Evolutionary conservation across 225 moss, liverwort and hornwort species (phyloP).

Genomic region (Pleurozium schreberi): DNA sequence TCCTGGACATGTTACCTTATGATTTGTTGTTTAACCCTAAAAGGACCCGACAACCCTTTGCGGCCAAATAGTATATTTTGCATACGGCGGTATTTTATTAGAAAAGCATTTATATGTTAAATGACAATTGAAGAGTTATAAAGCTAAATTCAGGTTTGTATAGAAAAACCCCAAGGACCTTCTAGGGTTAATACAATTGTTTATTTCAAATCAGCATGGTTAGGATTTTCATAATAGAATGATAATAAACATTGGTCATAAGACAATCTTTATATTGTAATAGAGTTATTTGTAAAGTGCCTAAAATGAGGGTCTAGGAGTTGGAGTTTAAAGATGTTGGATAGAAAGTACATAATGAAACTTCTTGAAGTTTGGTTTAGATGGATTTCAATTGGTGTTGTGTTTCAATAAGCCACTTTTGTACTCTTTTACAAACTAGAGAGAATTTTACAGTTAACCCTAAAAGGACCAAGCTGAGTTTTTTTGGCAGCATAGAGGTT

Average conservation of each 20-base stretch:
- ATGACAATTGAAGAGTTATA: no score
- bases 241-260: neutral
- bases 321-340: rapidly evolving
- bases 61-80: no score
- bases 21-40: no score
- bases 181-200: no score
- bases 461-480: no score
- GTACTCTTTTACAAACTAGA: neutral
- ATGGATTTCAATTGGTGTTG: neutral
- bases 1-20: no score
- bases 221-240: neutral
- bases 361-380: rapidly evolving
- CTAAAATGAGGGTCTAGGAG: neutral
- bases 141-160: no score
- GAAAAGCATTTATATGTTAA: no score
- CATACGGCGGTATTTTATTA: no score
- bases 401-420: rapidly evolving
- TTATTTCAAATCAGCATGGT: neutral
- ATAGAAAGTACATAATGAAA: rapidly evolving
- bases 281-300: neutral
- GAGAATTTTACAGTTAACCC: neutral
- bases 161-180: no score
- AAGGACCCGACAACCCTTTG: no score
- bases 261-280: neutral
- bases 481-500: no score